A percentile compares a stretch with the other conserved stretches of the same genome.
phyloP scores from a whole-genome alignment of 345 rosid genomes.

The Trapa bicornis region DNA sequence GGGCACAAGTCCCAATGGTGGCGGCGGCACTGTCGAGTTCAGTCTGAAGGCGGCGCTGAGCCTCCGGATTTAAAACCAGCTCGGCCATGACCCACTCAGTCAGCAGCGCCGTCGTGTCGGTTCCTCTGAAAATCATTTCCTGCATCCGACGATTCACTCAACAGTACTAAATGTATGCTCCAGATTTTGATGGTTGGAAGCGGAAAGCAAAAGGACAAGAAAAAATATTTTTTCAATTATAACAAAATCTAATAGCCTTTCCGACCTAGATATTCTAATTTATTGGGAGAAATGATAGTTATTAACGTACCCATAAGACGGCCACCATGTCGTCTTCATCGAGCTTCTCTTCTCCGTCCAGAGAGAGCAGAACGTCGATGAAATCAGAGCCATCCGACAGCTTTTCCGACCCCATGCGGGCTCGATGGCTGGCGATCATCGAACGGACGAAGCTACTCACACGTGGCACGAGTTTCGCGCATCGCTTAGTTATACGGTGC shows the following conservation, averaged over 20 bases:
- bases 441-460: constrained; percentile 39
- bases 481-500: constrained; percentile 37
- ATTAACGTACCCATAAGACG: constrained; percentile 58
- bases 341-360: constrained; percentile 65
- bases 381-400: constrained; percentile 37
- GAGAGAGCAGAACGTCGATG: constrained; percentile 64
- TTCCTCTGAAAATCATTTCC: constrained; percentile 94
- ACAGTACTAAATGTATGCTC: neutral
- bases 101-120: constrained; percentile 76
- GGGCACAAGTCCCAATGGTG: neutral
- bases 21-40: constrained; percentile 25
- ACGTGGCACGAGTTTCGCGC: constrained; percentile 59
- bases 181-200: neutral
- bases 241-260: neutral
- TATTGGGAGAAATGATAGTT: neutral
- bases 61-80: constrained; percentile 47
- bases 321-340: constrained; percentile 78
- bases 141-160: constrained; percentile 8
- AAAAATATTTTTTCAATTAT: too few species aligned
- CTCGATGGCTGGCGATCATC: constrained; percentile 49
- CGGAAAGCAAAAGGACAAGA: too few species aligned
- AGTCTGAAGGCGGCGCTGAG: constrained; percentile 38
- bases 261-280: neutral
- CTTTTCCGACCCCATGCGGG: constrained; percentile 8
- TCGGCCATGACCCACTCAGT: constrained; percentile 93